Conservation (phyloP, 1,284 basidiomycete genomes). For the Irpex sp. region DNA sequence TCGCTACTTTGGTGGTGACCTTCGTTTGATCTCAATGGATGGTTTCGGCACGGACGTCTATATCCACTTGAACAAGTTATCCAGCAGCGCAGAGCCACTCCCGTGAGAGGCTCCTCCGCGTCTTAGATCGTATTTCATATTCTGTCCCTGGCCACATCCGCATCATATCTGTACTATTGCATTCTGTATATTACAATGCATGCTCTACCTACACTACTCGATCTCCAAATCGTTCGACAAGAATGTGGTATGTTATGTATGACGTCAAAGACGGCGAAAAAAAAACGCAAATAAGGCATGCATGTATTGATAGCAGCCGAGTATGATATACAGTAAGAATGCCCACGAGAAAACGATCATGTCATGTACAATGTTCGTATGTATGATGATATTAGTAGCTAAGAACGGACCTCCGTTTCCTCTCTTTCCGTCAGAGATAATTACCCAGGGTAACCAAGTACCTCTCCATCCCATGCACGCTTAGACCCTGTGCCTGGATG, state of each 20-base stretch:
- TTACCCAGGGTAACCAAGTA: not conserved
- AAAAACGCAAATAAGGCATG: too few relatives aligned
- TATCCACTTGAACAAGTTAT: slow-evolving; percentile 84
- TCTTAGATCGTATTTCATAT: not conserved
- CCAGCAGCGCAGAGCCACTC: slow-evolving; percentile 77
- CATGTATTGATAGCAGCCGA: not conserved
- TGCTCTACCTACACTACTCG: not conserved
- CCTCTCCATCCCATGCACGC: slow-evolving; percentile 11
- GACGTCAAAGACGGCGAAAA: too few relatives aligned
- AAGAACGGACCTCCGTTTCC: too few relatives aligned
- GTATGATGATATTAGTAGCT: not conserved
- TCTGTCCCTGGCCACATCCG: not conserved
- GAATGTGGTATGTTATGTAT: too few relatives aligned
- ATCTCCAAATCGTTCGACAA: not conserved
- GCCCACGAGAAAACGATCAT: not conserved
- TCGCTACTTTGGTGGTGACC: slow-evolving; percentile 94
- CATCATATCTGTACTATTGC: not conserved
- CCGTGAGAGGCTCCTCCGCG: slow-evolving; percentile 32
- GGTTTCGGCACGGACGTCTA: slow-evolving; percentile 93
- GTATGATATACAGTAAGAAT: not conserved
- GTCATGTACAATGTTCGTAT: not conserved
- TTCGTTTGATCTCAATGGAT: slow-evolving; percentile 97
- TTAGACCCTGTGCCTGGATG: slow-evolving; percentile 1
- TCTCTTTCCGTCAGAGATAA: not conserved
- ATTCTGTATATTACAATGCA: not conserved